Evolutionary conservation across 345 rosid species (phyloP), one percentile per base, ranked within the genome.

Genomic region (Zanthoxylum bungeanum): DNA sequence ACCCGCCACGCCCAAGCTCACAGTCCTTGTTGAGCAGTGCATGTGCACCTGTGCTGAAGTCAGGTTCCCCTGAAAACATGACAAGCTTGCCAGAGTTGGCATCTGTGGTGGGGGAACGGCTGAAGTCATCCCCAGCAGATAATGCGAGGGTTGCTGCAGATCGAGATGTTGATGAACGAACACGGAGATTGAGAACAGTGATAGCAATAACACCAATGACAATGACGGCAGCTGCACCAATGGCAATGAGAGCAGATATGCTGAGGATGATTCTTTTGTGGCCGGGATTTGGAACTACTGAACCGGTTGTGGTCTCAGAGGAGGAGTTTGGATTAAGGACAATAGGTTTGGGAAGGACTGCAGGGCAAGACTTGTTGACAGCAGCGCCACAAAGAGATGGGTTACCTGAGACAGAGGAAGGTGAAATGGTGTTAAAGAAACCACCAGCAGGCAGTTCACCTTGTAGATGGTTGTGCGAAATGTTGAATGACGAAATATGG

Each of bases 81-180:
- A 96, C 98, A 56, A 96, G 99, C 81, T 96, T 96, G 76, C 99
- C 99, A 22, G 96, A 96, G 84, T 89, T 91, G 64, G 96, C 93
- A 74, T 93, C 98, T 3, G 96, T 91, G 4, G 91, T 85, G 19
- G 94, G 85, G 36, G 99, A 96, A 37, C 66, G 78, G 75, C 97
- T 96, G 73, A 86, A 93, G 64, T 91, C 98, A 71, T 89, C 96
- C 11, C 89, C 96, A 0, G 85, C 97, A 0, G 96, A 92, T 40
- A 92, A 84, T 21, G 93, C n/a, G 19, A 87, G 84, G 25, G 90
- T 94, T 31, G 80, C 93, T 2, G 93, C 94, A 61, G 93, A 81
- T 49, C 81, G 84, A 27, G 96, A 81, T 33, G 82, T 74, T 46
- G 96, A 66, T 3, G 97, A 86, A 1, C 89, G 85, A 30, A 89